phyloP scores from a whole-genome alignment of 768 basidiomycete genomes.

The Phylloporus arenicola region DNA sequence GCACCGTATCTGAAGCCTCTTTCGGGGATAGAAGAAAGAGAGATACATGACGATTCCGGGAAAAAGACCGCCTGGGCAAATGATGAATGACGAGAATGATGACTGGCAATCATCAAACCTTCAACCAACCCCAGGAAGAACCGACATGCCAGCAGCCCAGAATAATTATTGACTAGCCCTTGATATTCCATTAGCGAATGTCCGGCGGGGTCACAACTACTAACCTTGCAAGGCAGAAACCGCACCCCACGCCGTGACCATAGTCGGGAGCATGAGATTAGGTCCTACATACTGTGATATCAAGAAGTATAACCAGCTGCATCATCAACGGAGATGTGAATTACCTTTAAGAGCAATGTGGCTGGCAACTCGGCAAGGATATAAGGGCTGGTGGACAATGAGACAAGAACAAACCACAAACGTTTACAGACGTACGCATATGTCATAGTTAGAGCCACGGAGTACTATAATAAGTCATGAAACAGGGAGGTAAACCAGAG shows the following conservation, averaged over 20 bases:
- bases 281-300: slow-evolving; percentile 39
- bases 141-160: slow-evolving; percentile 49
- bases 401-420: neutral
- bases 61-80: slow-evolving; percentile 44
- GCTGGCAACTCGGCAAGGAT: slow-evolving; percentile 55
- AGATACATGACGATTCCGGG: slow-evolving; percentile 57
- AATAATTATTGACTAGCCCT: slow-evolving; percentile 46
- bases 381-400: slow-evolving; percentile 34
- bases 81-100: slow-evolving; percentile 2
- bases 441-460: slow-evolving; percentile 28
- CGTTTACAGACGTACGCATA: slow-evolving; percentile 15
- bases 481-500: neutral
- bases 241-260: slow-evolving; percentile 62
- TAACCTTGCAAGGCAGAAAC: slow-evolving; percentile 55
- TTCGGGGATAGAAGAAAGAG: slow-evolving; percentile 42
- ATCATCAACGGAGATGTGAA: neutral
- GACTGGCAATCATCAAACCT: slow-evolving; percentile 33
- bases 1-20: slow-evolving; percentile 22
- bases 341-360: slow-evolving; percentile 50
- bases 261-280: slow-evolving; percentile 52
- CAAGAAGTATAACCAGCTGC: neutral
- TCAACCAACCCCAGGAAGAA: slow-evolving; percentile 53
- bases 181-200: neutral
- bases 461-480: slow-evolving; percentile 25
- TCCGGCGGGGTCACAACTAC: neutral